Evolutionary conservation across 441 rosid genomes (phyloP).

Genomic region (Pelargonium hybrid): DNA sequence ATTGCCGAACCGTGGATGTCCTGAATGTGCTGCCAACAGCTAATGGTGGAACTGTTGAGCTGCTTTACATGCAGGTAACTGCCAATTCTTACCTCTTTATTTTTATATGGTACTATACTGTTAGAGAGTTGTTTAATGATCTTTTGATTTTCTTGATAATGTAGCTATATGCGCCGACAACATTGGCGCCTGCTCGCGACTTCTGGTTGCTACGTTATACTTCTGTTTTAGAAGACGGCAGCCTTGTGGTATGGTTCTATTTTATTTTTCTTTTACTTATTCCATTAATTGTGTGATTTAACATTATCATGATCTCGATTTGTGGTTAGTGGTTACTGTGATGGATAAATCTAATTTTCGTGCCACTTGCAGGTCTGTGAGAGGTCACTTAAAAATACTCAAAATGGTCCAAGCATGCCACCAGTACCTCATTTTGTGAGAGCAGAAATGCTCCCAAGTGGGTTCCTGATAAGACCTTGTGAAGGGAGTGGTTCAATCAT

Average conservation of each 20-base stretch:
- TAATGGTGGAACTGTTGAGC: constrained; percentile 90
- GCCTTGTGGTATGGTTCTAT: constrained; percentile 73
- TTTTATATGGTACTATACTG: no score
- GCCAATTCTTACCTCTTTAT: neutral
- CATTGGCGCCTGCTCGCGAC: constrained; percentile 94
- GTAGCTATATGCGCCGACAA: constrained; percentile 90
- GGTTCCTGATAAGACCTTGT: constrained; percentile 86
- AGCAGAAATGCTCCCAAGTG: constrained; percentile 92
- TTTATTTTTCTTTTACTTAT: neutral
- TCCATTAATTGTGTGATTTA: neutral
- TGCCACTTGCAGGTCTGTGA: constrained; percentile 62
- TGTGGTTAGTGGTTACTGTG: neutral
- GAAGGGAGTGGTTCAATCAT: constrained; percentile 98
- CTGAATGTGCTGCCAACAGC: constrained; percentile 91
- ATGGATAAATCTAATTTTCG: constrained; percentile 9
- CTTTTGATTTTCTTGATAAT: constrained; percentile 10
- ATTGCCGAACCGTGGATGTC: constrained; percentile 94
- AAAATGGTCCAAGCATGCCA: constrained; percentile 70
- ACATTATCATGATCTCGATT: no score
- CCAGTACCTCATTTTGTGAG: constrained; percentile 84
- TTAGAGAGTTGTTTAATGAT: neutral
- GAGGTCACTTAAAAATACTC: constrained; percentile 92
- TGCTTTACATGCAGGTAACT: constrained; percentile 75
- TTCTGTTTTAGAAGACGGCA: constrained; percentile 78
- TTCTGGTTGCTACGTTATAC: constrained; percentile 96